Evolutionary conservation across 164 flowering plant genomes (phyloP).

Genomic region (Platanus orientalis): DNA sequence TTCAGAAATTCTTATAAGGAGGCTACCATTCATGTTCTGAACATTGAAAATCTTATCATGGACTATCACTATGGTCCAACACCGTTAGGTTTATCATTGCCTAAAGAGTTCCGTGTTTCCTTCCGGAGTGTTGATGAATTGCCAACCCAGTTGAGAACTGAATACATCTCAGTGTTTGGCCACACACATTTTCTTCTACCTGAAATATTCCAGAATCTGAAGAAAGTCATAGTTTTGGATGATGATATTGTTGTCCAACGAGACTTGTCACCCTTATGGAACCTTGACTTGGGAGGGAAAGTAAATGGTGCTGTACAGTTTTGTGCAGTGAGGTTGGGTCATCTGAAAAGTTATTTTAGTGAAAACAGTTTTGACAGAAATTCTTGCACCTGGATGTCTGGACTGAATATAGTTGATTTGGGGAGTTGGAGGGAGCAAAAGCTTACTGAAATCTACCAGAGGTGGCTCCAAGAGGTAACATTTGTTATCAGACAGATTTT

Average conservation of each 20-base stretch:
- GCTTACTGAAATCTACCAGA: constrained; percentile 46
- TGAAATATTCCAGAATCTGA: constrained; percentile 52
- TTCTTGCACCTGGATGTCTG: constrained; percentile 93
- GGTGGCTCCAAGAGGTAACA: constrained; percentile 31
- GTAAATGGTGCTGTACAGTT: constrained; percentile 69
- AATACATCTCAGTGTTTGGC: constrained; percentile 72
- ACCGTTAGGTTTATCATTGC: constrained; percentile 28
- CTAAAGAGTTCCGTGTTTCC: constrained; percentile 82
- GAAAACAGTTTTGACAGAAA: constrained; percentile 23
- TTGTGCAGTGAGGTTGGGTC: constrained; percentile 60
- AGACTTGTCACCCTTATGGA: constrained; percentile 83
- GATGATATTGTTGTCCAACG: constrained; percentile 85
- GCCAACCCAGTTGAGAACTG: constrained; percentile 35
- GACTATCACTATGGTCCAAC: constrained; percentile 23
- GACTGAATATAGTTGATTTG: constrained; percentile 81
- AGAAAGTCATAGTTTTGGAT: constrained; percentile 72
- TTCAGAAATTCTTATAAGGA: constrained; percentile 43
- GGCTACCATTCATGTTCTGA: constrained; percentile 63
- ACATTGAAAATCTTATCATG: constrained; percentile 57
- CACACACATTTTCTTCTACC: constrained; percentile 75
- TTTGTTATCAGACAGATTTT: no score
- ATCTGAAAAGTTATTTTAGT: constrained; percentile 48
- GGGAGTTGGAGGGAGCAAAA: constrained; percentile 69
- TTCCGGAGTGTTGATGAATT: constrained; percentile 27
- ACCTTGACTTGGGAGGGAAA: constrained; percentile 70